These are phyloP conservation scores for Corymbia maculata DNA, from an alignment of 345 rosid species.

Conservation along the genomic window DNA sequence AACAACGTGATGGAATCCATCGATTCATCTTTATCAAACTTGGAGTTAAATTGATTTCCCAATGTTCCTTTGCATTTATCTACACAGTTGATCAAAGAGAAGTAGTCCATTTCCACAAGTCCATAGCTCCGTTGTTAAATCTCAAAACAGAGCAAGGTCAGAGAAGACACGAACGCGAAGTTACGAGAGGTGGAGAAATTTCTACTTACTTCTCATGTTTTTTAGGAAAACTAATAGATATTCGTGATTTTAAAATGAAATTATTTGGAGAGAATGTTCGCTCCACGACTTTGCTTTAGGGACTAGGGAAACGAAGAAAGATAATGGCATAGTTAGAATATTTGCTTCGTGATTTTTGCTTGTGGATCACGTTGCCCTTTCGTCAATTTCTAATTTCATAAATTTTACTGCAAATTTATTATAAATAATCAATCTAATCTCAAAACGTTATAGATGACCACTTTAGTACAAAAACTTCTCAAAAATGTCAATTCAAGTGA, in stretches of 20 bases:
- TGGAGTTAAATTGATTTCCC: neutral
- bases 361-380: neutral
- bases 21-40: neutral
- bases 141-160: too few relatives aligned
- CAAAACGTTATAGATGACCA: neutral
- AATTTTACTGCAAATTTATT: too few relatives aligned
- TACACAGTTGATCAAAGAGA: neutral
- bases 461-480: neutral
- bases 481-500: neutral
- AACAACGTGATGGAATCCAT: neutral
- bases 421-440: neutral
- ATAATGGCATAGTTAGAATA: neutral
- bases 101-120: too few relatives aligned
- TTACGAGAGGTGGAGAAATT: neutral
- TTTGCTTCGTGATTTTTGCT: neutral
- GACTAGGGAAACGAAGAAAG: neutral
- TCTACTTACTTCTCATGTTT: neutral
- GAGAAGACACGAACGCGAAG: neutral
- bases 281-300: neutral
- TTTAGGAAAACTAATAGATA: neutral
- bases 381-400: neutral
- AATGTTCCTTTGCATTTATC: neutral
- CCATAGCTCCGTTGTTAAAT: too few relatives aligned
- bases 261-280: neutral
- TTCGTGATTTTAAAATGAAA: neutral